Evolutionary conservation across 1,284 basidiomycete species (phyloP).

Genomic region (Melampsora abietis-canadensis): DNA sequence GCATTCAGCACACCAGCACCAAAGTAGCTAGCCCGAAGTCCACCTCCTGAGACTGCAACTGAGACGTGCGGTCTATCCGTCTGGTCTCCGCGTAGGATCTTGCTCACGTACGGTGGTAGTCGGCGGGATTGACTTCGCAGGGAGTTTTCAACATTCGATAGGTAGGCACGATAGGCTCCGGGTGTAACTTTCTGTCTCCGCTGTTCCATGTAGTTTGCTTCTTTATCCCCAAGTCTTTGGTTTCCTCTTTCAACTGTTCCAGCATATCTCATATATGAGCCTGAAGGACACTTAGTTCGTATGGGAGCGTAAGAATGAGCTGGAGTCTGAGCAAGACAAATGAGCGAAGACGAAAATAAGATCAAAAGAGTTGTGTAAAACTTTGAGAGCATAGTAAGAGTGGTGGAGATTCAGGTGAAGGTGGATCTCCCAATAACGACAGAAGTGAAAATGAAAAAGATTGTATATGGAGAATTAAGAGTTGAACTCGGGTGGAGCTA

Average conservation of each 20-base stretch:
- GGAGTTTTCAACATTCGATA: slow-evolving; percentile 12
- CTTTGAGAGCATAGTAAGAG: no score
- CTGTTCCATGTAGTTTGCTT: slow-evolving; percentile 1
- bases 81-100: slow-evolving; percentile 13
- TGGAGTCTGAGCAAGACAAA: background rate
- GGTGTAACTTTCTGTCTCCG: background rate
- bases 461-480: no score
- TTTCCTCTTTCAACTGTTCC: slow-evolving; percentile 16
- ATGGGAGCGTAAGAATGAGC: slow-evolving; percentile 12
- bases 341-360: background rate
- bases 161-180: slow-evolving; percentile 6
- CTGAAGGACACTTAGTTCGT: slow-evolving; percentile 5
- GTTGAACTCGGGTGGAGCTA: no score
- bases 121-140: background rate
- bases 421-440: no score
- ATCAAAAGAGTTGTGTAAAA: background rate
- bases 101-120: slow-evolving; percentile 15
- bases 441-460: no score
- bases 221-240: slow-evolving; percentile 17
- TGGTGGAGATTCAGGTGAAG: no score
- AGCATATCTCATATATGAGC: slow-evolving; percentile 10
- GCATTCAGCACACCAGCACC: slow-evolving; percentile 62
- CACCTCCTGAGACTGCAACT: slow-evolving; percentile 47
- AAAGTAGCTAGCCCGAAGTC: slow-evolving; percentile 63
- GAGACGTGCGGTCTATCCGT: slow-evolving; percentile 14